Evolutionary conservation across 371 early-diverging fungal genomes (phyloP), one percentile per base, ranked within the genome.

Genomic region (Zychaea mexicana): DNA sequence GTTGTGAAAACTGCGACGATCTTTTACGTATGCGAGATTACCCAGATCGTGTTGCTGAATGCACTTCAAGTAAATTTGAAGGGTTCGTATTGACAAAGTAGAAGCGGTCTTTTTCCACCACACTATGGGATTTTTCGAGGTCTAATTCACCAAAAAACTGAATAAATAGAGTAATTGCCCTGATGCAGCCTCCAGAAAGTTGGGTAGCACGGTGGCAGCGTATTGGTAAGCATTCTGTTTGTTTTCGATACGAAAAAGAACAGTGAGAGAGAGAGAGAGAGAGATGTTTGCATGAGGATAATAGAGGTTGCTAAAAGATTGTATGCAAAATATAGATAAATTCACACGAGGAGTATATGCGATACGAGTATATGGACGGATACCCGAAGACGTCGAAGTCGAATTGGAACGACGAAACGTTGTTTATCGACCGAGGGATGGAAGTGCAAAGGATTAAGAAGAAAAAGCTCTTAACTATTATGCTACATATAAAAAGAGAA

Each of bases 1-100:
- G 98, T 32, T 96, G 98, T 79, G 96, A 95, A 54, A 96, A 98
- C 72, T 96, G 97, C 78, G 96, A 95, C 68, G 87, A 90, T 17
- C 77, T 95, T 12, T 76, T 97, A 61, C 79, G 83, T 33, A 84
- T 96, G 88, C 84, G 88, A 69, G 90, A 90, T 27, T 78, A 72
- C 52, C 75, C 73, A 60, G 90, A 91, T 70, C 83, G 90, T 39
- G 89, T 95, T 15, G 61, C 75, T 55, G 92, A 92, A 72, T 96
- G 96, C 81, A 98, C 98, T 26, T 90, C 90, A 59, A 78, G 88
- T 21, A 90, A 88, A 46, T 97, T 94, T 71, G 94, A 94, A 64
- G 98, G 98, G 84, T 91, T n/a, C n/a, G n/a, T n/a, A n/a, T n/a
- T n/a, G n/a, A n/a, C n/a, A n/a, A n/a, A n/a, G n/a, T n/a, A n/a